phyloP scores from a whole-genome alignment of 2,329 filamentous ascomycete genomes.

The Sporothrix globosa region DNA sequence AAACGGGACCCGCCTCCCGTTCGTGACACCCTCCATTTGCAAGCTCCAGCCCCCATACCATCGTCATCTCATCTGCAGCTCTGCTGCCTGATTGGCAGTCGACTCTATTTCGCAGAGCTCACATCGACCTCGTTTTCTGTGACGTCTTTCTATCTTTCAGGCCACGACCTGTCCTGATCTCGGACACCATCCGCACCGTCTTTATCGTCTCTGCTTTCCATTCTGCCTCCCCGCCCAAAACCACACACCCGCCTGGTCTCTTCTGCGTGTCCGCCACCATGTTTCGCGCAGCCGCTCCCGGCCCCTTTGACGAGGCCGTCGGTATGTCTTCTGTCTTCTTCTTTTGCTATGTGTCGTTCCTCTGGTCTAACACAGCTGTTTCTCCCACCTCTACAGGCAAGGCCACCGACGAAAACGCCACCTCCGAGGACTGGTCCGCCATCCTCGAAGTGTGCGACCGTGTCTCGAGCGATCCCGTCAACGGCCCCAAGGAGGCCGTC shows the following conservation, averaged over 20 bases:
- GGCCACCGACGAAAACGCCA: slow-evolving; percentile 97
- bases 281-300: slow-evolving; percentile 61
- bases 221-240: neutral
- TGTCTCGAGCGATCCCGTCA: slow-evolving; percentile 54
- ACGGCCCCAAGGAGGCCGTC: slow-evolving; percentile 78
- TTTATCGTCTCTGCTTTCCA: neutral
- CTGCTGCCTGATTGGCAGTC: slow-evolving; percentile 32
- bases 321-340: slow-evolving; percentile 49
- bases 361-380: slow-evolving; percentile 14
- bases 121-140: neutral
- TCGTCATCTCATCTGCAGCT: slow-evolving; percentile 18
- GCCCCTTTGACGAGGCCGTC: slow-evolving; percentile 63
- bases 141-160: neutral
- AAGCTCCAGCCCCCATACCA: neutral
- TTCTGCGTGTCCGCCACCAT: slow-evolving; percentile 49
- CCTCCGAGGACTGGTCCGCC: slow-evolving; percentile 72
- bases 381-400: slow-evolving; percentile 51
- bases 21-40: slow-evolving; percentile 1
- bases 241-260: neutral
- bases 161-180: neutral
- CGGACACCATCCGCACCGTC: neutral
- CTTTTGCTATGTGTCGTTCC: neutral
- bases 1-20: slow-evolving; percentile 12
- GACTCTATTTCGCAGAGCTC: neutral
- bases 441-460: slow-evolving; percentile 68